phyloP scores from a whole-genome alignment of 768 basidiomycete genomes.

The Psilocybe sp. region DNA sequence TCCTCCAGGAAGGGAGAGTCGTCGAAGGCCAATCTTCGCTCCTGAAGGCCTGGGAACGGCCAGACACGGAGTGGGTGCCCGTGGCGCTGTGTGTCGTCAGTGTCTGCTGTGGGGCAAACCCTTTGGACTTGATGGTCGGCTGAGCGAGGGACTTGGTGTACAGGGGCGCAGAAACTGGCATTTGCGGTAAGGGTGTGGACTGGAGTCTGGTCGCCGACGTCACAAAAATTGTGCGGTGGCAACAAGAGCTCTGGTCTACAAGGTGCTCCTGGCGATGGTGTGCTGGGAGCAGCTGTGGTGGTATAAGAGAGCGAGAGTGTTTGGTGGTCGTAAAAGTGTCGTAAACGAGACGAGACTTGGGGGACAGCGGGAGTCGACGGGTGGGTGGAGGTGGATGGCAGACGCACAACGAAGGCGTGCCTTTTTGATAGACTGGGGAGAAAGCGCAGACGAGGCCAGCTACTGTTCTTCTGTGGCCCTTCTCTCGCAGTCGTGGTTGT shows the following conservation, averaged over 20 bases:
- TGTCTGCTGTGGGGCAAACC: constrained; percentile 40
- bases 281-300: constrained; percentile 29
- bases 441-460: constrained; percentile 28
- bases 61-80: constrained; percentile 56
- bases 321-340: constrained; percentile 68
- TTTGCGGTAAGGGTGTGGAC: constrained; percentile 51
- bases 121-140: constrained; percentile 59
- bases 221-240: constrained; percentile 40
- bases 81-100: constrained; percentile 53
- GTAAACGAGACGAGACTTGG: constrained; percentile 46
- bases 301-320: constrained; percentile 57
- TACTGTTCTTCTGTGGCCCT: constrained; percentile 20
- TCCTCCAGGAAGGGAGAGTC: constrained; percentile 70
- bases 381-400: constrained; percentile 47
- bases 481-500: constrained; percentile 41
- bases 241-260: constrained; percentile 39
- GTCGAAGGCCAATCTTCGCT: constrained; percentile 68
- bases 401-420: constrained; percentile 94
- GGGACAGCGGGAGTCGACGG: constrained; percentile 22
- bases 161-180: constrained; percentile 84
- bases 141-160: constrained; percentile 57
- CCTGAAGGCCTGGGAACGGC: constrained; percentile 62
- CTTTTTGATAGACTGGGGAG: constrained; percentile 56
- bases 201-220: constrained; percentile 39
- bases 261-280: constrained; percentile 39